Evolutionary conservation across 140 eudicot genomes (phyloP).

Genomic region (Oenanthe javanica): DNA sequence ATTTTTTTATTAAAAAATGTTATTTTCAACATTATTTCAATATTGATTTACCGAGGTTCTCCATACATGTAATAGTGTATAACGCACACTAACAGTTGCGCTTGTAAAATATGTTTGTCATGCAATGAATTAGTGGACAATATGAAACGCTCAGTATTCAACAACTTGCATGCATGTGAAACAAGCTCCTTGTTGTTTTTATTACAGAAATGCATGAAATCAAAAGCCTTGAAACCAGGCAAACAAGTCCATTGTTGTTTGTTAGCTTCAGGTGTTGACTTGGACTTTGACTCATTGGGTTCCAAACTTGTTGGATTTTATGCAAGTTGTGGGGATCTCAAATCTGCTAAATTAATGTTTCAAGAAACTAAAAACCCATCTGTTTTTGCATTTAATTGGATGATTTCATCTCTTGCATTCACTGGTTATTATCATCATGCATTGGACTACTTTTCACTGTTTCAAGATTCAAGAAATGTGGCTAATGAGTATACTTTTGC

Average conservation of each 20-base stretch:
- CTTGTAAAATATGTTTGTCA: too few species aligned
- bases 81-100: too few species aligned
- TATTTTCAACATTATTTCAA: too few species aligned
- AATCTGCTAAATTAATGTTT: constrained; percentile 49
- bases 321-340: constrained; percentile 56
- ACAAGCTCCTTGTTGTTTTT: constrained; percentile 15
- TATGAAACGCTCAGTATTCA: constrained; percentile 16
- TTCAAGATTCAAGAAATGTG: constrained; percentile 26
- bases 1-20: too few species aligned
- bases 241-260: constrained; percentile 54
- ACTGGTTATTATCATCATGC: constrained; percentile 50
- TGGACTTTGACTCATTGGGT: constrained; percentile 26
- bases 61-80: too few species aligned
- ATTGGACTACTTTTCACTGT: constrained; percentile 37
- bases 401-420: constrained; percentile 56
- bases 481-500: constrained; percentile 51
- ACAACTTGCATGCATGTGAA: constrained; percentile 18
- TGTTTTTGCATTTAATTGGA: constrained; percentile 72
- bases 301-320: constrained; percentile 59
- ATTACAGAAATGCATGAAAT: constrained; percentile 51
- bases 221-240: constrained; percentile 37
- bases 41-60: too few species aligned
- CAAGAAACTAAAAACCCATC: constrained; percentile 41
- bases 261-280: constrained; percentile 35
- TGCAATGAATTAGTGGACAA: too few species aligned